A percentile compares a stretch with the other conserved stretches of the same genome.
phyloP scores from a whole-genome alignment of 768 basidiomycete genomes.

The Mycena albidolilacea region DNA sequence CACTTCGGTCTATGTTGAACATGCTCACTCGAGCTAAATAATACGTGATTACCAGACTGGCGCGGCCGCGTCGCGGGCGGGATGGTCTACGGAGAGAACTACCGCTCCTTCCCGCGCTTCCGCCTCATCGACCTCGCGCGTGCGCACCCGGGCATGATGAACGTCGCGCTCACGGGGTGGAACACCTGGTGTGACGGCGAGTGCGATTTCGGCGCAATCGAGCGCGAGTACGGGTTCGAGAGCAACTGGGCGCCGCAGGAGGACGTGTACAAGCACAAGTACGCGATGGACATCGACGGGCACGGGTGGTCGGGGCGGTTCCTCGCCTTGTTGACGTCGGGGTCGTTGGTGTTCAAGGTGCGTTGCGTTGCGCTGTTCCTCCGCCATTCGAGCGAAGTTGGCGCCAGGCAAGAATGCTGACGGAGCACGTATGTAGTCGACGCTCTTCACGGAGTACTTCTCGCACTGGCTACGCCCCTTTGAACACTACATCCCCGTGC shows the following conservation, averaged over 20 bases:
- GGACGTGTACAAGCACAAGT: slow-evolving; percentile 37
- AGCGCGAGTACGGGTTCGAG: slow-evolving; percentile 33
- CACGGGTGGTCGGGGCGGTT: slow-evolving; percentile 34
- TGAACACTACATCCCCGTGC: slow-evolving; percentile 38
- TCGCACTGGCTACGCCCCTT: slow-evolving; percentile 34
- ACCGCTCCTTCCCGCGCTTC: slow-evolving; percentile 39
- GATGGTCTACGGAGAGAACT: slow-evolving; percentile 37
- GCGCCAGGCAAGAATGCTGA: not conserved
- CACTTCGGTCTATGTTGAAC: no score
- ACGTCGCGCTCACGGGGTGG: slow-evolving; percentile 31
- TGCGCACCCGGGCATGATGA: slow-evolving; percentile 15
- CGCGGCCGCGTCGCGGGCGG: slow-evolving; percentile 37
- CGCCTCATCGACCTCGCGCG: slow-evolving; percentile 37
- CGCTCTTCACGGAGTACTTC: slow-evolving; percentile 37
- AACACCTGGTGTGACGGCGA: slow-evolving; percentile 32
- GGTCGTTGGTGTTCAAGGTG: slow-evolving; percentile 37
- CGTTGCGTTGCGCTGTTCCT: not conserved
- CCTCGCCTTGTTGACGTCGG: slow-evolving; percentile 24
- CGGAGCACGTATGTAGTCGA: slow-evolving; percentile 12
- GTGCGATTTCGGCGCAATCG: not conserved
- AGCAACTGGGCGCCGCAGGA: slow-evolving; percentile 16
- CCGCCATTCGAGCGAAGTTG: not conserved
- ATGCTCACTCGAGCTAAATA: no score
- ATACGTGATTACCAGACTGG: slow-evolving; percentile 38
- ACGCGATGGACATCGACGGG: slow-evolving; percentile 36